Base-by-base conservation (phyloP, 805 yeast genomes). In the Geotrichum ghanense region DNA sequence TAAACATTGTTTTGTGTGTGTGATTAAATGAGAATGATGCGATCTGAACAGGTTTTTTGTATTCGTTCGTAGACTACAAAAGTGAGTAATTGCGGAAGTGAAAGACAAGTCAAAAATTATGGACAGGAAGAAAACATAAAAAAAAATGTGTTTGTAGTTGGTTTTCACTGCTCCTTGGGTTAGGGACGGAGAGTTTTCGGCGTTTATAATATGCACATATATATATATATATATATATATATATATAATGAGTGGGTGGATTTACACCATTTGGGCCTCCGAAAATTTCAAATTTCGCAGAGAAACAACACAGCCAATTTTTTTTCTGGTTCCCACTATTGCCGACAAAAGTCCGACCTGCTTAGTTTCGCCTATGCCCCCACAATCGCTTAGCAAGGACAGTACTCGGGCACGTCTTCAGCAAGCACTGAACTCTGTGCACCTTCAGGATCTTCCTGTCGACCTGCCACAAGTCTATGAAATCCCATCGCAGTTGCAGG, bases 141-240 rank as follows among this genome's bases (percentile, higher is more conserved):
- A n/a, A n/a, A n/a, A n/a, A n/a, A n/a, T n/a, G n/a, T n/a, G n/a
- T n/a, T n/a, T n/a, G n/a, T n/a, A n/a, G n/a, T n/a, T n/a, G n/a
- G n/a, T n/a, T n/a, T n/a, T n/a, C n/a, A n/a, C n/a, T n/a, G n/a
- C 12, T 24, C 7, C 27, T 31, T 31, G 37, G 37, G 37, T 31
- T 31, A 31, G 37, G 37, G 37, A 31, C 37, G 37, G 37, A 12
- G 14, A 31, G 37, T n/a, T 31, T n/a, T 31, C 37, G 37, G 37
- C 19, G 37, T n/a, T n/a, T n/a, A n/a, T n/a, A n/a, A n/a, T n/a
- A n/a, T n/a, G n/a, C n/a, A n/a, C n/a, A n/a, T n/a, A n/a, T n/a
- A n/a, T n/a, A n/a, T n/a, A n/a, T n/a, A n/a, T n/a, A n/a, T n/a
- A n/a, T n/a, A n/a, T n/a, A n/a, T n/a, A n/a, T n/a, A n/a, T n/a